Evolutionary conservation across 2,329 filamentous ascomycete genomes (phyloP), one percentile per base, ranked within the genome.

Genomic region (Botrytis medusae): DNA sequence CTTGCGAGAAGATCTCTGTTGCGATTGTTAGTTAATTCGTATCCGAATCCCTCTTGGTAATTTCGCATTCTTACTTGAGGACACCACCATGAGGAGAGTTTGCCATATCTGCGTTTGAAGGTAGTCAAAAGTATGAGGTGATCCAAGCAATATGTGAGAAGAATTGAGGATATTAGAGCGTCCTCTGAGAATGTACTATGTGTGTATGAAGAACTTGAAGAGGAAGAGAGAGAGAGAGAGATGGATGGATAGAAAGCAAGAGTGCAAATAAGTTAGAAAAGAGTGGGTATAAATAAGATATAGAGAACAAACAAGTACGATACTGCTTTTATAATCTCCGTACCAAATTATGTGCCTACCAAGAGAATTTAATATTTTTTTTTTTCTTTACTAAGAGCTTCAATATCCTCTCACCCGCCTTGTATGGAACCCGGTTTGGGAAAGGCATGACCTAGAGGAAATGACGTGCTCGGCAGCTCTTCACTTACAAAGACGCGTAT

Each of bases 21-120:
- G 57, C 20, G 63, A 71, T 77, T 51, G 54, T 70, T 69, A 76
- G 72, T 34, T 51, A 44, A 20, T 37, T 51, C 32, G 34, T 10
- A 59, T 22, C 51, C 18, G 7, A 34, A 22, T 1, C 37, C n/a
- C 16, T 37, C n/a, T 48, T 37, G 32, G 59, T n/a, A 12, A 29
- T 20, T 72, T 64, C 25, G n/a, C 37, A 68, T 57, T 68, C 77
- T 72, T 71, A 79, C 92, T 98, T 98, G 82, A 99, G 93, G 87
- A 95, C 87, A 82, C 96, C 96, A 85, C 95, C 95, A 82, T 96
- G 92, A 78, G 93, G 93, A 83, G 89, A 80, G 84, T 91, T 91
- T 81, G 89, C 89, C 89, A 91, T 91, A 77, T 77, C 86, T 80
- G 42, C 62, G 44, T 62, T 37, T 48, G n/a, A 32, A 16, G 25